phyloP scores from a whole-genome alignment of 805 yeast species.

The Komagataella pastoris region DNA sequence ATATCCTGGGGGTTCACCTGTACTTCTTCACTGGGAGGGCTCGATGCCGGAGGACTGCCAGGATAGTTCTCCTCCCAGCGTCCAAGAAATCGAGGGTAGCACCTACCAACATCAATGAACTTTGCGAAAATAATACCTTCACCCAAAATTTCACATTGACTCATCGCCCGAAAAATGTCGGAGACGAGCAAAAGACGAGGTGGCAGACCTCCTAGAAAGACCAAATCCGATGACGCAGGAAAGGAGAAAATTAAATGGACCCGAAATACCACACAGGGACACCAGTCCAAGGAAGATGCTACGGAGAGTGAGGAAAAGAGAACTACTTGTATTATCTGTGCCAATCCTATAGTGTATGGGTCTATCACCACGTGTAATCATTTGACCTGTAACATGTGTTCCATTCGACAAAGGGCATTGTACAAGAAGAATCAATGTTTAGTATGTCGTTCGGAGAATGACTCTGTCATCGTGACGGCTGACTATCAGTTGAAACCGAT shows the following conservation, averaged over 20 bases:
- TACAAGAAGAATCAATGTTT: slow-evolving; percentile 66
- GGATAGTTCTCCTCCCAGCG: background rate
- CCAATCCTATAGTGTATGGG: slow-evolving; percentile 48
- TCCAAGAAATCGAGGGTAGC: background rate
- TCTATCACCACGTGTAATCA: slow-evolving; percentile 81
- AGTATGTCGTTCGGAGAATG: slow-evolving; percentile 68
- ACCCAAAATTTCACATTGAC: background rate
- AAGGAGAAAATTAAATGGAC: background rate
- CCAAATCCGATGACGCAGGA: background rate
- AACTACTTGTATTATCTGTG: slow-evolving; percentile 48
- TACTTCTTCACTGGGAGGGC: background rate
- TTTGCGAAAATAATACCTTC: background rate
- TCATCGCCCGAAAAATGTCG: background rate
- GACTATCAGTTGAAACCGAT: slow-evolving; percentile 17
- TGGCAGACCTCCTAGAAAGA: background rate
- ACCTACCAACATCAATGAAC: background rate
- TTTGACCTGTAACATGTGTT: slow-evolving; percentile 69
- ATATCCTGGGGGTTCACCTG: background rate
- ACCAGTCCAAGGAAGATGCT: background rate
- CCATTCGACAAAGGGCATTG: slow-evolving; percentile 71
- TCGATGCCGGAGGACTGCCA: background rate
- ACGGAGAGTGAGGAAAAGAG: background rate
- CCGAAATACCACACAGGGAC: background rate
- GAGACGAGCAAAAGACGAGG: background rate
- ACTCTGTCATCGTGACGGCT: slow-evolving; percentile 40